phyloP scores from a whole-genome alignment of 306 rosid genomes.

The Medicago lupulina region DNA sequence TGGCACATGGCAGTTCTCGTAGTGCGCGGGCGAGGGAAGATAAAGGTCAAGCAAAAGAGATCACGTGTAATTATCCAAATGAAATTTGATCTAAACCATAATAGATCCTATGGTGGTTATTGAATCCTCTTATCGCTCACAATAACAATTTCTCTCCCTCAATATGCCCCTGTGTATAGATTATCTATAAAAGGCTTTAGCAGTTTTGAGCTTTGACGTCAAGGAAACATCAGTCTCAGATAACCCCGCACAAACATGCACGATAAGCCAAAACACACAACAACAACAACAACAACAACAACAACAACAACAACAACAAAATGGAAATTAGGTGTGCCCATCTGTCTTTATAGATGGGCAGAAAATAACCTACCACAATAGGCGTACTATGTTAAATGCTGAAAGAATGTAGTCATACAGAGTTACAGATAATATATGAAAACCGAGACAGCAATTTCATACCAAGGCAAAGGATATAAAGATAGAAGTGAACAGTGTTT shows the following conservation, averaged over 20 bases:
- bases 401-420: conserved; percentile 28
- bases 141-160: no score
- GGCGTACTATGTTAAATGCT: neutral
- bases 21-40: no score
- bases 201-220: no score
- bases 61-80: no score
- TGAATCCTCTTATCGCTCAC: no score
- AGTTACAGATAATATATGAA: neutral
- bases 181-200: no score
- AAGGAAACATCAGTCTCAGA: neutral
- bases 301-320: neutral
- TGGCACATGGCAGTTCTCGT: neutral
- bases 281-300: neutral
- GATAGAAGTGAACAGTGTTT: conserved; percentile 65
- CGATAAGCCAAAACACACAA: conserved; percentile 17
- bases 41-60: no score
- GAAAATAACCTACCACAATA: conserved; percentile 10
- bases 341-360: conserved; percentile 16
- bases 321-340: neutral
- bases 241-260: conserved; percentile 6
- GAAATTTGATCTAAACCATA: no score
- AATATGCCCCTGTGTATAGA: no score
- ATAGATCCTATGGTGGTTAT: no score
- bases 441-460: conserved; percentile 38
- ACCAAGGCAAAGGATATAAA: conserved; percentile 79